Percentiles rank a stretch among this genome's conserved stretches.
These are phyloP conservation scores for Ulmus americana DNA, from an alignment of 331 rosid species.

Conservation along the genomic window DNA sequence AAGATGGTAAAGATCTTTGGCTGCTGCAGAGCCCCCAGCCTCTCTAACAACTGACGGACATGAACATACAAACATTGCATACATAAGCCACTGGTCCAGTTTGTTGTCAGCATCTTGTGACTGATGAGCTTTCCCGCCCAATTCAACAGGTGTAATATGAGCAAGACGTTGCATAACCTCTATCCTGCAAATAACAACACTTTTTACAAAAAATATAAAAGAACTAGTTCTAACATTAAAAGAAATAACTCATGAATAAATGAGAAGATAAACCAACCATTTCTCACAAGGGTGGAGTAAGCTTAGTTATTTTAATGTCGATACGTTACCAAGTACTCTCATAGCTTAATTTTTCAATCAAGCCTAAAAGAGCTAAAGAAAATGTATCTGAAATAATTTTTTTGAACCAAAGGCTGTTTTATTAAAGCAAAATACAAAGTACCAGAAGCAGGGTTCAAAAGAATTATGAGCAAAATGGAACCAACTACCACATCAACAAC, in stretches of 20 bases:
- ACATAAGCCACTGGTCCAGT: conserved; percentile 98
- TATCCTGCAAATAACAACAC: conserved; percentile 51
- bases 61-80: conserved; percentile 88
- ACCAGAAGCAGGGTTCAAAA: background rate
- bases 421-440: background rate
- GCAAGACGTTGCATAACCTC: conserved; percentile 92
- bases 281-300: background rate
- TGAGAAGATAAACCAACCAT: background rate
- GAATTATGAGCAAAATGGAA: background rate
- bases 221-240: background rate
- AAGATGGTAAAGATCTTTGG: conserved; percentile 85
- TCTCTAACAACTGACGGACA: conserved; percentile 78
- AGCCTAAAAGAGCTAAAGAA: background rate
- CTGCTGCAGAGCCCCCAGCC: conserved; percentile 47
- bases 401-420: background rate
- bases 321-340: background rate
- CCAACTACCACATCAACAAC: background rate
- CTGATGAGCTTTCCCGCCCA: conserved; percentile 94
- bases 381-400: no score
- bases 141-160: conserved; percentile 83
- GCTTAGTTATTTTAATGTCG: background rate
- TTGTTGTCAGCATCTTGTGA: conserved; percentile 92
- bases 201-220: conserved; percentile 12
- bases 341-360: background rate
- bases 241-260: background rate